A percentile compares a stretch with the other conserved stretches of the same genome.
phyloP scores from a whole-genome alignment of 2,329 filamentous ascomycete genomes.

The Delphinella strobiligena region DNA sequence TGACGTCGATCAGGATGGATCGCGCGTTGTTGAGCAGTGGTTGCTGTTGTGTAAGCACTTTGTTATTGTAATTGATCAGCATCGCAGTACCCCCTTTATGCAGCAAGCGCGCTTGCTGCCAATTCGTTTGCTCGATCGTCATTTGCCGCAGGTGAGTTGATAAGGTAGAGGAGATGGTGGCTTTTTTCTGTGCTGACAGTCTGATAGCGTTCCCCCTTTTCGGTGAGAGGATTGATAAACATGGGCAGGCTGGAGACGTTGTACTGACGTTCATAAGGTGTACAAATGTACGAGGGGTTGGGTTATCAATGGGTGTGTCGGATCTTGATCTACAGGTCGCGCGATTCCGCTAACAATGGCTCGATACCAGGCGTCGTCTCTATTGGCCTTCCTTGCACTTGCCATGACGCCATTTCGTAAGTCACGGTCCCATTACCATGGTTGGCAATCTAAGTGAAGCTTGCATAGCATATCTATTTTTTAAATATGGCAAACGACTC shows the following conservation, averaged over 20 bases:
- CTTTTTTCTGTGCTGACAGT: not conserved
- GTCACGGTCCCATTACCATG: slow-evolving; percentile 16
- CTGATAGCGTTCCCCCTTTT: slow-evolving; percentile 29
- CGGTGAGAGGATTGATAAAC: not conserved
- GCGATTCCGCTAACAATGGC: slow-evolving; percentile 6
- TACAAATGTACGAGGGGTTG: slow-evolving; percentile 40
- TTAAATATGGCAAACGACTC: slow-evolving; percentile 36
- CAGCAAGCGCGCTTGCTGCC: slow-evolving; percentile 37
- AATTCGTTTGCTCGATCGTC: slow-evolving; percentile 37
- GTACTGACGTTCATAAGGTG: slow-evolving; percentile 26
- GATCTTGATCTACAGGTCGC: slow-evolving; percentile 3
- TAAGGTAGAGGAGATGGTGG: not conserved
- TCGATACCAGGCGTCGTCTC: slow-evolving; percentile 5
- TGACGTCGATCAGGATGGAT: too few relatives aligned
- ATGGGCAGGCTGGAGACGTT: not conserved
- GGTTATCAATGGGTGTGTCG: slow-evolving; percentile 38
- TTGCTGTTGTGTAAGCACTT: slow-evolving; percentile 1
- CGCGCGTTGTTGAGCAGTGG: slow-evolving; percentile 1
- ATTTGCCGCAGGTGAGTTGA: slow-evolving; percentile 26
- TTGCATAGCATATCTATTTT: slow-evolving; percentile 32
- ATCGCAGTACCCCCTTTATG: slow-evolving; percentile 35
- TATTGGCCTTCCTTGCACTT: slow-evolving; percentile 32
- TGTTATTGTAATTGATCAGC: slow-evolving; percentile 4
- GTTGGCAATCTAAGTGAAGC: slow-evolving; percentile 12
- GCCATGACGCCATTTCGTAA: slow-evolving; percentile 34